These are phyloP conservation scores for Candida pseudoglaebosa DNA, from an alignment of 805 yeast species.

Conservation along the genomic window DNA sequence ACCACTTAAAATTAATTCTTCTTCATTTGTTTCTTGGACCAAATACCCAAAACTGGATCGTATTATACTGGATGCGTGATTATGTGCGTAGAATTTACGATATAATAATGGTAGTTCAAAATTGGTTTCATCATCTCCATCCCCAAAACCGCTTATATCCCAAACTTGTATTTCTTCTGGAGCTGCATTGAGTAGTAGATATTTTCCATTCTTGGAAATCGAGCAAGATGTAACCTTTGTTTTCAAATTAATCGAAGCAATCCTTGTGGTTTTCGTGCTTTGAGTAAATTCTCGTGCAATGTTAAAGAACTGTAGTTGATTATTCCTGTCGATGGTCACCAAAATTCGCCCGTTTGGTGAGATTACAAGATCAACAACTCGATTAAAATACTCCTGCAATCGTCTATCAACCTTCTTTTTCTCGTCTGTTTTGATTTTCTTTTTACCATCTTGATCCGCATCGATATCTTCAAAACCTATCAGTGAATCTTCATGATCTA, in stretches of 20 bases:
- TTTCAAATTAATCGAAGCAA: conserved; percentile 48
- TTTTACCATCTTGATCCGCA: conserved; percentile 2
- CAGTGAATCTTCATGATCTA: not conserved
- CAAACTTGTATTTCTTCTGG: conserved; percentile 80
- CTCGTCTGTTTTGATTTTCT: conserved; percentile 3
- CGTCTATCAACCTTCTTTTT: conserved; percentile 11
- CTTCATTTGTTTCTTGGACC: conserved; percentile 34
- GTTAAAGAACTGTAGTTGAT: conserved; percentile 58
- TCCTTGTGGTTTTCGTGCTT: conserved; percentile 29
- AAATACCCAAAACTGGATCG: conserved; percentile 75
- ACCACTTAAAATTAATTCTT: conserved; percentile 72
- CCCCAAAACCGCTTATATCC: conserved; percentile 50
- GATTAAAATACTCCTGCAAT: conserved; percentile 24
- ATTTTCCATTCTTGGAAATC: conserved; percentile 50
- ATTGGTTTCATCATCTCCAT: conserved; percentile 22
- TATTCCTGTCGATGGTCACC: conserved; percentile 62
- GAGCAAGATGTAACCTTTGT: conserved; percentile 64
- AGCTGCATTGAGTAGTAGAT: conserved; percentile 57
- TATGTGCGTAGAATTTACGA: conserved; percentile 67
- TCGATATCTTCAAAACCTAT: not conserved
- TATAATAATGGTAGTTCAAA: conserved; percentile 41
- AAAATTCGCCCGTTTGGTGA: conserved; percentile 60
- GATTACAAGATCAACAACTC: conserved; percentile 68
- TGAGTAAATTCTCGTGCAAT: conserved; percentile 34
- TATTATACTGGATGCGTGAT: conserved; percentile 65